These are phyloP conservation scores for Perilla frutescens DNA, from an alignment of 257 asterid genomes.

Conservation along the genomic window DNA sequence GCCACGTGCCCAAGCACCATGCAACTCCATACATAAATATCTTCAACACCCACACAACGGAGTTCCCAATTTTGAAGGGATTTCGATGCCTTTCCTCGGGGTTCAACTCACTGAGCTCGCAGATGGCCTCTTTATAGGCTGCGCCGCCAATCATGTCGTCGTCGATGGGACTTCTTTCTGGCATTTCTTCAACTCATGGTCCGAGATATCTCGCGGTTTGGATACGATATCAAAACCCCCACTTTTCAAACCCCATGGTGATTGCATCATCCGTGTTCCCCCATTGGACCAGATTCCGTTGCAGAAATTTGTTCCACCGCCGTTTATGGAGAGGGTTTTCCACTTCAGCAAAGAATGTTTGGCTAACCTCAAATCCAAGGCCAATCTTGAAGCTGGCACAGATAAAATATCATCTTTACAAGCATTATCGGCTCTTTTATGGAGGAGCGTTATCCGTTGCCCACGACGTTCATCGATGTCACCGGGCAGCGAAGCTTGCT, in stretches of 20 bases:
- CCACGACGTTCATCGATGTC: neutral
- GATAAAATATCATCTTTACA: constrained; percentile 28
- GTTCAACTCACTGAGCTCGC: too few relatives aligned
- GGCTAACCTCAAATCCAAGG: constrained; percentile 23
- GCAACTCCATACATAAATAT: too few relatives aligned
- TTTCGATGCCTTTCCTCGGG: too few relatives aligned
- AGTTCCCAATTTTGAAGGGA: constrained; percentile 31
- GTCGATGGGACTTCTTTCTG: constrained; percentile 42
- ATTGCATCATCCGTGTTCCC: neutral
- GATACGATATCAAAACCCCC: constrained; percentile 27
- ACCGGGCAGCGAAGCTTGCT: neutral
- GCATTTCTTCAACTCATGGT: constrained; percentile 20
- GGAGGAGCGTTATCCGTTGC: neutral
- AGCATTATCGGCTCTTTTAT: too few relatives aligned
- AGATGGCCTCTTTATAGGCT: too few relatives aligned
- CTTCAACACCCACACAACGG: constrained; percentile 40
- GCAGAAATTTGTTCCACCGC: neutral
- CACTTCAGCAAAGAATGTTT: constrained; percentile 37
- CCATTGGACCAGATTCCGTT: neutral
- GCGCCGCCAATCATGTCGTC: constrained; percentile 35
- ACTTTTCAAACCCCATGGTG: neutral
- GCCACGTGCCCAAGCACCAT: too few relatives aligned
- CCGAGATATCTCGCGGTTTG: constrained; percentile 42
- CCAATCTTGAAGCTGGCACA: constrained; percentile 18
- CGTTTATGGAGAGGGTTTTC: constrained; percentile 25